Base-by-base conservation (phyloP, 2,329 filamentous ascomycete genomes). In the Colletotrichum lupini region DNA sequence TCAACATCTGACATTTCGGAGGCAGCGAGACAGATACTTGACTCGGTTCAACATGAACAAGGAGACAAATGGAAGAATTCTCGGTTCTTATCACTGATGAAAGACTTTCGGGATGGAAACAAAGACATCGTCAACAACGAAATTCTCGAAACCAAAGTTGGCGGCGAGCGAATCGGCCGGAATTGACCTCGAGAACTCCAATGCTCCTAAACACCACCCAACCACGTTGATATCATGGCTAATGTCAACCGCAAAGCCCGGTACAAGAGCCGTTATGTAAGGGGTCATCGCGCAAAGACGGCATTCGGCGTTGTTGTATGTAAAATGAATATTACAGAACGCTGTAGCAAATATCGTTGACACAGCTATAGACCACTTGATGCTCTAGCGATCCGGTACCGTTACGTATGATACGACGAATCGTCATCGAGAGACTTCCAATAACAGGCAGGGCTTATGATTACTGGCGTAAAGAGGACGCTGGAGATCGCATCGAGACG, bases 61-160 rank as follows among this genome's bases (percentile, higher is more conserved):
- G 83, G 84, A 55, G 84, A 86, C 9, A 86, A 86, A 75, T 86
- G 84, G 84, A 84, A 85, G 74, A 85, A 86, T 57, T 86, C 84
- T 0, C 78, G 81, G n/a, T 86, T 86, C 55, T 77, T 86, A 8
- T 82, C 82, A 0, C 79, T 86, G 4, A 86, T 86, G 84, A 82
- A 83, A 22, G 84, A 86, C 67, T 85, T 86, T 58, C 80, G 83
- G 9, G 84, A 86, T 60, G 84, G 85, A 1, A 81, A 77, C 26
- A 86, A 86, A 74, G 84, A 85, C 24, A 85, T 86, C 60, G 76
- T 85, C 14, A 81, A 84, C 56, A 81, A 85, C 37, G 80, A 85
- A 76, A 83, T 86, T 30, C 79, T 79, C 6, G 80, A 81, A 55
- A 83, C 77, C 5, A 62, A 30, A 7, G 19, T 12, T 12, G 46